phyloP scores from a whole-genome alignment of 2,329 filamentous ascomycete species.

The Cordyceps farinosa region DNA sequence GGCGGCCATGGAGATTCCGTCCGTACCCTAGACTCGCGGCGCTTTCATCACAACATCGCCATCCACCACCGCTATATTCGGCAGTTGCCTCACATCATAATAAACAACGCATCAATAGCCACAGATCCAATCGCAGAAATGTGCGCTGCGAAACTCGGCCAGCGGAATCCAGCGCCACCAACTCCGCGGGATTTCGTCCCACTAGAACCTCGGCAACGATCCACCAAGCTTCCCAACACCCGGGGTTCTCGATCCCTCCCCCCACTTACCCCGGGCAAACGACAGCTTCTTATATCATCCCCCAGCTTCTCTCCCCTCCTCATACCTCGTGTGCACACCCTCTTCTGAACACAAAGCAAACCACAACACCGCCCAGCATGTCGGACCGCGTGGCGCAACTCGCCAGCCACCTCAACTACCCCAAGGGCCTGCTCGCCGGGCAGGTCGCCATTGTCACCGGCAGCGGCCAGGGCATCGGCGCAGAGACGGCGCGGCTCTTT shows the following conservation, averaged over 20 bases:
- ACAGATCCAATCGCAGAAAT: too few relatives aligned
- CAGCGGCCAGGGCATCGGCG: constrained; percentile 82
- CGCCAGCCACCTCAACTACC: constrained; percentile 75
- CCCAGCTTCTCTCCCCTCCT: not conserved
- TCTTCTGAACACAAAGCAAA: not conserved
- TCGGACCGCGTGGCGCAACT: constrained; percentile 66
- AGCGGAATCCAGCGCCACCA: not conserved
- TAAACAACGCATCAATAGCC: not conserved
- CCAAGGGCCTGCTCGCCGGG: constrained; percentile 70
- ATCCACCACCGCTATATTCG: not conserved
- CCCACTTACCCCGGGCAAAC: constrained; percentile 5
- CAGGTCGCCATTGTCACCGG: constrained; percentile 88
- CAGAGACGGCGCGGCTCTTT: constrained; percentile 76
- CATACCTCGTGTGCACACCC: too few relatives aligned
- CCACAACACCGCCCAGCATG: constrained; percentile 31
- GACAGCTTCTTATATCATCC: not conserved
- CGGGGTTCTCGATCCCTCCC: not conserved
- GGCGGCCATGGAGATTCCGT: not conserved
- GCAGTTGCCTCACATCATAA: not conserved
- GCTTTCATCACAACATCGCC: too few relatives aligned
- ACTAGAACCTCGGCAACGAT: constrained; percentile 9
- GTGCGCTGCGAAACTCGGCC: not conserved
- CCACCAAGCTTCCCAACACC: not conserved
- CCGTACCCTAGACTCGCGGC: too few relatives aligned
- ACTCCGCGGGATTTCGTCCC: constrained; percentile 5